Conservation (phyloP, 805 yeast genomes). For the Candida peoriensis region DNA sequence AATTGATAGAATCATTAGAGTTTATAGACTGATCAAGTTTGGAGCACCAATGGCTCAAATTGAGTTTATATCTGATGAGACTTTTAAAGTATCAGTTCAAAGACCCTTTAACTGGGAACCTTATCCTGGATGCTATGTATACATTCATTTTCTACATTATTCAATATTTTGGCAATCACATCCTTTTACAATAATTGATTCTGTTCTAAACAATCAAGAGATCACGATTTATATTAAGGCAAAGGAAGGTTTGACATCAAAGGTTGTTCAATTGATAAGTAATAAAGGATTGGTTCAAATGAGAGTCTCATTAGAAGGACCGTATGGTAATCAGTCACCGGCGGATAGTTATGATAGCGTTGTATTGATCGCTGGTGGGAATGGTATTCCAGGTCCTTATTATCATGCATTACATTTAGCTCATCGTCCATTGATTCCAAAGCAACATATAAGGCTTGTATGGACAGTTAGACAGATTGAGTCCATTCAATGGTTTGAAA, state of each 20-base stretch:
- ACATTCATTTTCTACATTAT: constrained; percentile 49
- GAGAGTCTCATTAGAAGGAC: constrained; percentile 53
- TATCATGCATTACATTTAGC: constrained; percentile 32
- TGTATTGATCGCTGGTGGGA: constrained; percentile 45
- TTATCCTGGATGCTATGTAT: constrained; percentile 53
- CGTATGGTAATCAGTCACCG: constrained; percentile 47
- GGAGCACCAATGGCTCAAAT: constrained; percentile 21
- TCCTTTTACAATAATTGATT: constrained; percentile 59
- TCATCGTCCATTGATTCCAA: constrained; percentile 18
- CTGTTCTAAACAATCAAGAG: constrained; percentile 31
- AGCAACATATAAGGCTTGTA: constrained; percentile 39
- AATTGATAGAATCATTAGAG: constrained; percentile 43
- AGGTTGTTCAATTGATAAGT: constrained; percentile 23
- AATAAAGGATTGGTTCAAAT: constrained; percentile 24
- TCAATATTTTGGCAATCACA: constrained; percentile 64
- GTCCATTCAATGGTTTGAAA: constrained; percentile 45
- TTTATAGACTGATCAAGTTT: constrained; percentile 28
- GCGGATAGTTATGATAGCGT: constrained; percentile 33
- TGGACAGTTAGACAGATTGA: constrained; percentile 60
- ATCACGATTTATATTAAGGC: constrained; percentile 43
- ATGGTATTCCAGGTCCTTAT: constrained; percentile 49
- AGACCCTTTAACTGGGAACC: constrained; percentile 37
- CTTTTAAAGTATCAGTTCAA: constrained; percentile 37
- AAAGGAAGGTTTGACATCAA: constrained; percentile 53
- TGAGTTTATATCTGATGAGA: constrained; percentile 31